Percentiles rank a stretch among this genome's conserved stretches.
phyloP scores from a whole-genome alignment of 1,139 yeast species.

The Candida sp. region DNA sequence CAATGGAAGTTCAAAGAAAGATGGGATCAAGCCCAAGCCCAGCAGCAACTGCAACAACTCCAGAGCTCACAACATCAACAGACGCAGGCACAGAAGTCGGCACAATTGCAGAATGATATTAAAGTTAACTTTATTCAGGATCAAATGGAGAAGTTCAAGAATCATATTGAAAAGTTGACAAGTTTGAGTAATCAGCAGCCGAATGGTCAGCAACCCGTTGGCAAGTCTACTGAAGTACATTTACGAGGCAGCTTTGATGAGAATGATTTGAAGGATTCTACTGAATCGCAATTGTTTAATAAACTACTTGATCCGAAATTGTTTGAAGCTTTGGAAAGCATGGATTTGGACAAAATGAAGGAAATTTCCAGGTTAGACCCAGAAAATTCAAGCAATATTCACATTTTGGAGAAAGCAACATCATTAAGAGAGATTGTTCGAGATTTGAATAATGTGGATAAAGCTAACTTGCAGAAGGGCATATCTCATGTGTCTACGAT shows the following conservation, averaged over 20 bases:
- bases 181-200: neutral
- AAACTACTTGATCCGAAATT: conserved; percentile 35
- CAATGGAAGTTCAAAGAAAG: conserved; percentile 24
- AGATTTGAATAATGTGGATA: conserved; percentile 31
- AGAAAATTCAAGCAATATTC: conserved; percentile 20
- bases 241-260: conserved; percentile 1
- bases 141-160: conserved; percentile 10
- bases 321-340: conserved; percentile 30
- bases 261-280: conserved; percentile 1
- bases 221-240: conserved; percentile 4
- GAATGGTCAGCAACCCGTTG: neutral
- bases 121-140: conserved; percentile 9
- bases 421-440: conserved; percentile 32
- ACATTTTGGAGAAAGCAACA: conserved; percentile 31
- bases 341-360: conserved; percentile 32
- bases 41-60: neutral
- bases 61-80: neutral
- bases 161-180: conserved; percentile 10
- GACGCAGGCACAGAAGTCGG: neutral
- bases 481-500: conserved; percentile 31
- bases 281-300: conserved; percentile 20
- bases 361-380: conserved; percentile 20
- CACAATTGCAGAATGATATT: neutral
- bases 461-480: conserved; percentile 31
- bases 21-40: conserved; percentile 8